A percentile compares a stretch with the other conserved stretches of the same genome.
Conservation (phyloP, 306 rosid genomes). For the Myrica gale region DNA sequence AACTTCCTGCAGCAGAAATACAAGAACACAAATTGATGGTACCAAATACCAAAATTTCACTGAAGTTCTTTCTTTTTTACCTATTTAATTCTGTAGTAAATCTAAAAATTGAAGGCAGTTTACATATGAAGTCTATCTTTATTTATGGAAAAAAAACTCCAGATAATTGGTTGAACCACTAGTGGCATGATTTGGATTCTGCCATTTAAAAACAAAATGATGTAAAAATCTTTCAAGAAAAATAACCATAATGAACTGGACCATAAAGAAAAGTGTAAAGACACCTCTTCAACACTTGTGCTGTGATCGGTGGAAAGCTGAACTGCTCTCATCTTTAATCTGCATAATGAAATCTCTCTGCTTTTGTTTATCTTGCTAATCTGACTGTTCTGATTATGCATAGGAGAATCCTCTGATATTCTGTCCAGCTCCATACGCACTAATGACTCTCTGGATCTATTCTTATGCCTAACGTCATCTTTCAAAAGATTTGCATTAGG, state of each 20-base stretch:
- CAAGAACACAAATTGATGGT: conserved; percentile 20
- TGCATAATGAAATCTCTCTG: conserved; percentile 54
- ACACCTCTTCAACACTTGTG: conserved; percentile 55
- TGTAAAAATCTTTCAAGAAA: neutral
- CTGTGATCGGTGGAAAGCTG: conserved; percentile 74
- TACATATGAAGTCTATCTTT: neutral
- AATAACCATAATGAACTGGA: conserved; percentile 2
- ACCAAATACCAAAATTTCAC: neutral
- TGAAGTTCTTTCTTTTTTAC: neutral
- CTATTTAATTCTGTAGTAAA: neutral
- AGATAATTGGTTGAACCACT: neutral
- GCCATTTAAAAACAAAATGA: neutral
- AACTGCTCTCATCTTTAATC: conserved; percentile 63
- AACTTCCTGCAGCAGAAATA: conserved; percentile 47
- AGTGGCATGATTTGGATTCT: neutral
- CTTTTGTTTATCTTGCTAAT: conserved; percentile 51
- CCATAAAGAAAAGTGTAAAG: conserved; percentile 12
- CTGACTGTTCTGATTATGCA: conserved; percentile 51
- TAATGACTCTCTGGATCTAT: conserved; percentile 60
- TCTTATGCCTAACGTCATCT: conserved; percentile 55
- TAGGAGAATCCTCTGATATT: conserved; percentile 67
- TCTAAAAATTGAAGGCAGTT: neutral
- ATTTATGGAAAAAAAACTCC: conserved; percentile 1
- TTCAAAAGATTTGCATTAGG: conserved; percentile 43
- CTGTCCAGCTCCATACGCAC: conserved; percentile 68